Evolutionary conservation across 495 filamentous ascomycete species (phyloP), one percentile per base, ranked within the genome.

Genomic region (Aspergillus cristatus): DNA sequence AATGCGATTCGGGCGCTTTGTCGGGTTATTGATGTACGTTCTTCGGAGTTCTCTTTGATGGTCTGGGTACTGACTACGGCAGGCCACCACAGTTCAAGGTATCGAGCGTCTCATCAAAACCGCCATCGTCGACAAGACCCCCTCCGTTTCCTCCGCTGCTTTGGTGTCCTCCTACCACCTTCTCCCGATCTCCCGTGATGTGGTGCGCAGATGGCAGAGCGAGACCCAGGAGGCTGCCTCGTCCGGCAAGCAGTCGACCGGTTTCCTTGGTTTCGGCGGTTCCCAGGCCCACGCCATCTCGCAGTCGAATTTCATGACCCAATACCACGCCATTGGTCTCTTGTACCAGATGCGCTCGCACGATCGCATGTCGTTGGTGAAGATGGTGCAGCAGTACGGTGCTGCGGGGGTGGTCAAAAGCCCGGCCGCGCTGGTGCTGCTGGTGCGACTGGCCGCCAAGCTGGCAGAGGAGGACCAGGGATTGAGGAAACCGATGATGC

Each of bases 21-120:
- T 67, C 80, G 91, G 44, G 94, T 99, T 52, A 97, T 97, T 52
- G 91, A 99, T 74, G 93, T 93, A 72, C 15, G 17, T 14, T 4
- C 12, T 30, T 5, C 13, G n/a, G n/a, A n/a, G n/a, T n/a, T n/a
- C 28, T 30, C 10, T 30, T 30, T 4, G 28, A 4, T 30, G 28
- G 10, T 8, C 24, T 36, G 20, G 16, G 24, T 32, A 41, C 33
- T 32, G 7, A 35, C 31, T 1, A 12, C 25, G 18, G 18, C 53
- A 94, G 87, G 84, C 79, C 28, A 87, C 86, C n/a, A 98, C 90
- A 7, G 91, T 96, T 11, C 90, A 95, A 72, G 89, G 86, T 37
- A 97, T 99, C 50, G 91, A 99, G 60, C 84, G 91, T 60, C 79
- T 94, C 32, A 91, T 99, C 71, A 99, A 99, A 68, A 99, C 91